These are phyloP conservation scores for Clavariopsis aquatica DNA, from an alignment of 495 filamentous ascomycete species.

Conservation along the genomic window DNA sequence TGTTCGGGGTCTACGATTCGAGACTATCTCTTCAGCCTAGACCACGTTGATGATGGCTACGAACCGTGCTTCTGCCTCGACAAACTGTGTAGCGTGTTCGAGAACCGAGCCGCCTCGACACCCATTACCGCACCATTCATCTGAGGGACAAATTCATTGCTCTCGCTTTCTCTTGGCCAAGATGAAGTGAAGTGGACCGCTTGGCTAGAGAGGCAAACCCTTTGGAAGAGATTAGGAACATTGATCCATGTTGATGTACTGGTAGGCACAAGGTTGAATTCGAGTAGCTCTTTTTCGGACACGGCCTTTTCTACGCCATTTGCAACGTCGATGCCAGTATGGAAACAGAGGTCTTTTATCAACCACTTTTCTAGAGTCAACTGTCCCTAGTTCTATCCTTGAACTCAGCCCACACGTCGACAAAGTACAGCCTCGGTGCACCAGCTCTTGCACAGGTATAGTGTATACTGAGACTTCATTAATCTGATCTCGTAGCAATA, in stretches of 20 bases:
- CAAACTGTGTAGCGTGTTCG: constrained; percentile 45
- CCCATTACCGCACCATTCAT: constrained; percentile 42
- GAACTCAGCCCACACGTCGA: no score
- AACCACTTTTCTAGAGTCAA: no score
- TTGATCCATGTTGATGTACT: constrained; percentile 62
- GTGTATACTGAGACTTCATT: no score
- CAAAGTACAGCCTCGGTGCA: no score
- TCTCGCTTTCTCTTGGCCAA: constrained; percentile 54
- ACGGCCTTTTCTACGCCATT: background rate
- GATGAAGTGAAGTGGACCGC: constrained; percentile 43
- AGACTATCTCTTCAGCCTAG: constrained; percentile 41
- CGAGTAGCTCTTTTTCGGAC: constrained; percentile 37
- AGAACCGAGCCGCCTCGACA: constrained; percentile 52
- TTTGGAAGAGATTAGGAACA: constrained; percentile 60
- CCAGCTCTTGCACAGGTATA: no score
- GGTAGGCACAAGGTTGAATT: constrained; percentile 52
- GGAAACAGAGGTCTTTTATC: no score
- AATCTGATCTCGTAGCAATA: no score
- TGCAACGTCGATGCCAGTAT: background rate
- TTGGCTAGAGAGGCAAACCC: constrained; percentile 47
- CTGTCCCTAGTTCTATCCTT: no score
- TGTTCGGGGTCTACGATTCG: constrained; percentile 58
- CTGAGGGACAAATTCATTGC: constrained; percentile 48
- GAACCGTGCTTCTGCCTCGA: constrained; percentile 58
- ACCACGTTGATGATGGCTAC: constrained; percentile 52